Conservation (phyloP, 2,329 filamentous ascomycete species). For the Neofusicoccum ribis region DNA sequence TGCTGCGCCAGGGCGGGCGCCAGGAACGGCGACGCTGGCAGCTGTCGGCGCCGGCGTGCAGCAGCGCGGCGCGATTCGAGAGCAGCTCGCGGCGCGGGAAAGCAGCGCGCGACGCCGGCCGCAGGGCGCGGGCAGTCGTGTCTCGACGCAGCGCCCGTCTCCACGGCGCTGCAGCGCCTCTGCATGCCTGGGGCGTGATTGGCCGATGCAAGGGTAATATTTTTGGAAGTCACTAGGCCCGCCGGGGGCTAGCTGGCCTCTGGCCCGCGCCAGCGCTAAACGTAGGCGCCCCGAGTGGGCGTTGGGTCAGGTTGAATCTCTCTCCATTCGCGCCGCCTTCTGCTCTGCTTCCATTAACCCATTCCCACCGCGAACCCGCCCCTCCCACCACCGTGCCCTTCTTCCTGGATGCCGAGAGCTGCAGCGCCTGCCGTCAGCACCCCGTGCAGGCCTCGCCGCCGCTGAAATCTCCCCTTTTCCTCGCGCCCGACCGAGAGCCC, state of each 20-base stretch:
- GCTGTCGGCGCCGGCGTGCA: not conserved
- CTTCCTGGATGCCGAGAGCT: constrained; percentile 20
- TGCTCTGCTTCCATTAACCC: constrained; percentile 16
- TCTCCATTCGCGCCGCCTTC: constrained; percentile 12
- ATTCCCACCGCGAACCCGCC: constrained; percentile 9
- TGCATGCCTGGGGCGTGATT: constrained; percentile 16
- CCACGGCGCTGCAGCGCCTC: constrained; percentile 17
- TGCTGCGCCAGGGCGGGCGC: not conserved
- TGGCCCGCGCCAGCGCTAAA: not conserved
- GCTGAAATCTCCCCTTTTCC: constrained; percentile 12
- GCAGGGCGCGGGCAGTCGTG: constrained; percentile 4
- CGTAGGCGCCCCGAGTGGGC: constrained; percentile 7
- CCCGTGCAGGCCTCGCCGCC: constrained; percentile 19
- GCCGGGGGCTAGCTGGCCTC: not conserved
- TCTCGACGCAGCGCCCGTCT: constrained; percentile 15
- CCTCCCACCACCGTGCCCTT: constrained; percentile 10
- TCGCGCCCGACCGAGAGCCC: constrained; percentile 14
- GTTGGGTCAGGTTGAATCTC: not conserved
- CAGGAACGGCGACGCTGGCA: not conserved
- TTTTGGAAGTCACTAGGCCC: not conserved
- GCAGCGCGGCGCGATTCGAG: not conserved
- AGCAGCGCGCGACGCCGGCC: constrained; percentile 7
- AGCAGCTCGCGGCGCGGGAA: constrained; percentile 1
- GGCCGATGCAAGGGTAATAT: constrained; percentile 1
- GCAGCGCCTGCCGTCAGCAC: constrained; percentile 11